A percentile compares a stretch with the other conserved stretches of the same genome.
These are phyloP conservation scores for Tetrapyrgos nigripes DNA, from an alignment of 1,284 basidiomycete species.

Conservation along the genomic window DNA sequence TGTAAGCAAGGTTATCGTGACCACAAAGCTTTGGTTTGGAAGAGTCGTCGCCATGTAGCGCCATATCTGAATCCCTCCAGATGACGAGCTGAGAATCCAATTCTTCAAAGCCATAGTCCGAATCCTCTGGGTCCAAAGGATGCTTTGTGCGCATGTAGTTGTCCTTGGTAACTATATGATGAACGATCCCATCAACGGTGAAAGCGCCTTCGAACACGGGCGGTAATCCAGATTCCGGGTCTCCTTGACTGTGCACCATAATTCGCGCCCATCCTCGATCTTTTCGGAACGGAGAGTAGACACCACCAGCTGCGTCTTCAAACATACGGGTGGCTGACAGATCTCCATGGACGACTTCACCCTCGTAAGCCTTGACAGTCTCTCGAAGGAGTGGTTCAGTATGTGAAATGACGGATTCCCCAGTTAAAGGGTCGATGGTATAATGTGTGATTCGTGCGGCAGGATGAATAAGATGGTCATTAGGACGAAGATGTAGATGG, in stretches of 20 bases:
- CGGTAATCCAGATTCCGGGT: conserved; percentile 48
- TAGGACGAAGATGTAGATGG: conserved; percentile 75
- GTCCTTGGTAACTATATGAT: conserved; percentile 77
- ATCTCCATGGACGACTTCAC: conserved; percentile 66
- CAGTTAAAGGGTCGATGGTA: conserved; percentile 48
- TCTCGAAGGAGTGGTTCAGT: conserved; percentile 61
- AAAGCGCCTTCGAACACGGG: conserved; percentile 83
- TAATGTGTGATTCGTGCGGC: conserved; percentile 74
- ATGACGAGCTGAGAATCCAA: conserved; percentile 67
- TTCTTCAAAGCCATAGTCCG: conserved; percentile 42
- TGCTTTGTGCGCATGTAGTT: conserved; percentile 72
- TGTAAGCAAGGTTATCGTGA: conserved; percentile 75
- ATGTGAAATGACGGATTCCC: conserved; percentile 49
- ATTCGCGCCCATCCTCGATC: conserved; percentile 76
- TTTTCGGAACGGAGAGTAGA: conserved; percentile 42
- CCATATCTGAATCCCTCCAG: conserved; percentile 73
- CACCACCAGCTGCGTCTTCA: conserved; percentile 61
- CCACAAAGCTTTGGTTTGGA: conserved; percentile 52
- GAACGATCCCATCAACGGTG: conserved; percentile 67
- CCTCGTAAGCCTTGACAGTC: conserved; percentile 67
- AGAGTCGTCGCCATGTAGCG: conserved; percentile 57
- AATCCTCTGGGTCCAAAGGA: conserved; percentile 59
- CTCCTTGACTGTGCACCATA: conserved; percentile 72
- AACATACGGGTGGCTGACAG: conserved; percentile 60
- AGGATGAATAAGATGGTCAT: conserved; percentile 79